Evolutionary conservation across 148 eudicot species (phyloP).

Genomic region (Pharnaceum exiguum): DNA sequence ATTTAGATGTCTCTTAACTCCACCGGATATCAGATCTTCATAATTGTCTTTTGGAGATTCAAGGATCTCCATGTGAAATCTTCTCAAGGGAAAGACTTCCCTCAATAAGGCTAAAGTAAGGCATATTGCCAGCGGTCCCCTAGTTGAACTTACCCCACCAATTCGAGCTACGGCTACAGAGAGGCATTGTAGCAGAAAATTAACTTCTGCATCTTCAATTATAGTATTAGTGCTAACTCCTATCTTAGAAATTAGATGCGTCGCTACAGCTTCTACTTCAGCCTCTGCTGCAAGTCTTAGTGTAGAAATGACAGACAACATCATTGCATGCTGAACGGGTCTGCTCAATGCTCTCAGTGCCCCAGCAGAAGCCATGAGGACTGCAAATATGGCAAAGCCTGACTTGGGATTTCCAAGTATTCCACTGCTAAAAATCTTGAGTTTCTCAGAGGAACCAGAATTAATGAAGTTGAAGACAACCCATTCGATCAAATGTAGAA

Average conservation of each 20-base stretch:
- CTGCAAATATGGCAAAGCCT: constrained; percentile 39
- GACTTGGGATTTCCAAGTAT: constrained; percentile 38
- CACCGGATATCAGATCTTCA: constrained; percentile 18
- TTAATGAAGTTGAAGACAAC: constrained; percentile 46
- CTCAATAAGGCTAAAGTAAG: constrained; percentile 62
- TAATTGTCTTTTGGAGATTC: constrained; percentile 22
- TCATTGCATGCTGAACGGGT: constrained; percentile 34
- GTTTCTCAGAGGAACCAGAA: constrained; percentile 39
- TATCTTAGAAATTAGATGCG: constrained; percentile 37
- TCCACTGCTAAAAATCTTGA: constrained; percentile 35
- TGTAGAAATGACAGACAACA: constrained; percentile 18
- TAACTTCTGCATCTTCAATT: constrained; percentile 23
- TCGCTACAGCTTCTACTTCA: constrained; percentile 52
- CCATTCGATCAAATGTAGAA: constrained; percentile 89
- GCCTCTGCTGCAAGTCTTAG: constrained; percentile 53
- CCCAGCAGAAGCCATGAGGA: constrained; percentile 85
- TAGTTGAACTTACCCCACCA: constrained; percentile 46
- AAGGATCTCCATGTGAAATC: constrained; percentile 40
- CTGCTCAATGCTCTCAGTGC: constrained; percentile 61
- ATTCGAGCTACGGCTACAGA: constrained; percentile 74
- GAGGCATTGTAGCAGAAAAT: constrained; percentile 53
- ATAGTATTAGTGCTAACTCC: constrained; percentile 8
- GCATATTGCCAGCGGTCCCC: constrained; percentile 45
- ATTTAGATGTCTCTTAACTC: constrained; percentile 50
- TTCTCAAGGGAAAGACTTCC: constrained; percentile 71